phyloP scores from a whole-genome alignment of 352 stramenopile species.

The Pythium folliculosum region DNA sequence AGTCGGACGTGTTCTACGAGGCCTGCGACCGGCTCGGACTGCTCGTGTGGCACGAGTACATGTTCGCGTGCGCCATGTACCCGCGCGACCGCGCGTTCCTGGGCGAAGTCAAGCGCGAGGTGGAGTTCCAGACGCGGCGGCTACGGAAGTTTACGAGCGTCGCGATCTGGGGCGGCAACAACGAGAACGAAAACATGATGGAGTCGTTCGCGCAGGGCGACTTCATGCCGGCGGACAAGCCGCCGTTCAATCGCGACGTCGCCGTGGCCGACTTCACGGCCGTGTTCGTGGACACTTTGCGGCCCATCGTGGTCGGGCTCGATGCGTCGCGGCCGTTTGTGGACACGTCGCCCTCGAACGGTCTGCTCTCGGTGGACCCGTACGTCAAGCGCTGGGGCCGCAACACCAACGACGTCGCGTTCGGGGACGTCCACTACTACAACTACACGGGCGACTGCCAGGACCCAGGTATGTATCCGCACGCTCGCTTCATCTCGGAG shows the following conservation, averaged over 20 bases:
- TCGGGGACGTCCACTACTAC: constrained; percentile 87
- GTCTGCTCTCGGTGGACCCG: constrained; percentile 65
- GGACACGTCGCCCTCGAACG: constrained; percentile 88
- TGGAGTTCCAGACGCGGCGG: constrained; percentile 60
- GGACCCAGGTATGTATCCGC: constrained; percentile 66
- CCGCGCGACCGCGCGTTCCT: constrained; percentile 72
- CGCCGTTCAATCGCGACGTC: constrained; percentile 75
- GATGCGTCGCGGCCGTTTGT: constrained; percentile 71
- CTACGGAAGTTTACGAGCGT: constrained; percentile 83
- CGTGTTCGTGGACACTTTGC: constrained; percentile 79
- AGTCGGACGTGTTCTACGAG: constrained; percentile 81
- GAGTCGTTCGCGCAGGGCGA: constrained; percentile 61
- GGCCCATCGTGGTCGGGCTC: constrained; percentile 48
- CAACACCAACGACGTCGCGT: constrained; percentile 54
- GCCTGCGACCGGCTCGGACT: constrained; percentile 80
- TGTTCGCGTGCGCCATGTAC: constrained; percentile 90
- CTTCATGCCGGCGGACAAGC: constrained; percentile 48
- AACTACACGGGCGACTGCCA: constrained; percentile 83
- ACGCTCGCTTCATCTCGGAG: constrained; percentile 81
- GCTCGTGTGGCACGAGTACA: constrained; percentile 90
- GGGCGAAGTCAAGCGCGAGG: constrained; percentile 51
- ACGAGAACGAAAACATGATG: constrained; percentile 91
- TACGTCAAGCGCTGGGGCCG: constrained; percentile 85
- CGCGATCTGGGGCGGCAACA: constrained; percentile 90
- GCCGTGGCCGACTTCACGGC: constrained; percentile 77